Conservation (phyloP, 306 rosid species). For the Psophocarpus tetragonolobus region DNA sequence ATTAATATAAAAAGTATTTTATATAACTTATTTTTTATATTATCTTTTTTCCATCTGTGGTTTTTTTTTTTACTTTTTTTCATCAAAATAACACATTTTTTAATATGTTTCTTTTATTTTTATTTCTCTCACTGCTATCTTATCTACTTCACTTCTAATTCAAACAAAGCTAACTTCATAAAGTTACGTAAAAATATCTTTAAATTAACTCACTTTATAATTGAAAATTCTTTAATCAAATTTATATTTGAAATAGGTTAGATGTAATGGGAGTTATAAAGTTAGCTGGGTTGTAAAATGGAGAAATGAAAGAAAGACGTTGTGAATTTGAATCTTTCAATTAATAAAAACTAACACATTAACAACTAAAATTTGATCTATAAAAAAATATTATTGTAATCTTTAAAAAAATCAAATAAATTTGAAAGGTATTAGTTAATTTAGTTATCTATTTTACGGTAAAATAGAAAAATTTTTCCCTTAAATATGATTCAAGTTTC, state of each 20-base stretch:
- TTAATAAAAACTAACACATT: no score
- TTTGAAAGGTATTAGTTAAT: neutral
- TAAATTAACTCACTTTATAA: neutral
- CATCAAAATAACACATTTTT: neutral
- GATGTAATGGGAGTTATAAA: no score
- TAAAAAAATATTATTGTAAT: no score
- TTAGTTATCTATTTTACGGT: neutral
- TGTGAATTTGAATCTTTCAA: no score
- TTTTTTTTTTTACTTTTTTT: neutral
- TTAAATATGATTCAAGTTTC: no score
- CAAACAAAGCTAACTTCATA: neutral
- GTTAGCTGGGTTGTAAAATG: no score
- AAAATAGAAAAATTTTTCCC: no score
- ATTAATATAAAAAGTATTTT: neutral
- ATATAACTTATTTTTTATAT: neutral
- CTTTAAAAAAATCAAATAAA: neutral
- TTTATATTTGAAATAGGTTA: neutral
- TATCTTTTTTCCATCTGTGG: neutral
- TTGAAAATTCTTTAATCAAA: neutral
- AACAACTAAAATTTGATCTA: no score
- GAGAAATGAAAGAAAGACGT: no score
- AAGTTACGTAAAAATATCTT: neutral
- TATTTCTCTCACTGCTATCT: neutral
- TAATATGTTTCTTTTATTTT: neutral
- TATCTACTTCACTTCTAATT: neutral